phyloP scores from a whole-genome alignment of 2,329 filamentous ascomycete genomes.

The Neofusicoccum ribis region DNA sequence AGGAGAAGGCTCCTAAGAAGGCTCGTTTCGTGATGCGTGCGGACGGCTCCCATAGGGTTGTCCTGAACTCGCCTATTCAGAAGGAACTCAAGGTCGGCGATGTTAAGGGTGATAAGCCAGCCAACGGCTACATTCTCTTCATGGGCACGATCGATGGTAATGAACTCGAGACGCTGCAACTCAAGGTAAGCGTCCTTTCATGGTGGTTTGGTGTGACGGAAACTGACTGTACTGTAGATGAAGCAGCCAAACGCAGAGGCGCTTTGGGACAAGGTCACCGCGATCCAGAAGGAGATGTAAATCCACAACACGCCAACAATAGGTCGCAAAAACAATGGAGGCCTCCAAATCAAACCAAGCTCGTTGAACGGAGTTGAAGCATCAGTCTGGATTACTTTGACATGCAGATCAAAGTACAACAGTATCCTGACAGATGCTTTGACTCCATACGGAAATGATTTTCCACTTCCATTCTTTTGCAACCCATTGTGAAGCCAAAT shows the following conservation, averaged over 20 bases:
- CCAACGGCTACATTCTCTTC: constrained; percentile 69
- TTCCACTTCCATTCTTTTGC: no score
- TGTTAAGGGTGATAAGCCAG: constrained; percentile 60
- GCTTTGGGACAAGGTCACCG: constrained; percentile 46
- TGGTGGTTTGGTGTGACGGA: neutral
- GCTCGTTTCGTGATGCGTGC: constrained; percentile 86
- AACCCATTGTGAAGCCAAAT: neutral
- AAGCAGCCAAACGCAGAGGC: constrained; percentile 47
- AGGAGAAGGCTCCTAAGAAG: constrained; percentile 42
- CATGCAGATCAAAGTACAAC: no score
- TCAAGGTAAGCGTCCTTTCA: constrained; percentile 52
- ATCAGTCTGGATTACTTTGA: no score
- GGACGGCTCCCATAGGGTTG: constrained; percentile 82
- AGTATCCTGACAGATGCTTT: no score
- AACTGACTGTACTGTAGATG: constrained; percentile 35
- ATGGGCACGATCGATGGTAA: constrained; percentile 57
- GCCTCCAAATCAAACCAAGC: no score
- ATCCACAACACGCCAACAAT: neutral
- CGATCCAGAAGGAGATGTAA: constrained; percentile 42
- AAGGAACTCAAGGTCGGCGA: constrained; percentile 79
- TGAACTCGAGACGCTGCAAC: constrained; percentile 53
- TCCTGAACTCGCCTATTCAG: constrained; percentile 81
- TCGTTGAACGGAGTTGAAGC: no score
- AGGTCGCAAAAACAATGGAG: neutral
- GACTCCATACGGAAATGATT: neutral